phyloP scores from a whole-genome alignment of 441 rosid species.

The Aleurites moluccanus region DNA sequence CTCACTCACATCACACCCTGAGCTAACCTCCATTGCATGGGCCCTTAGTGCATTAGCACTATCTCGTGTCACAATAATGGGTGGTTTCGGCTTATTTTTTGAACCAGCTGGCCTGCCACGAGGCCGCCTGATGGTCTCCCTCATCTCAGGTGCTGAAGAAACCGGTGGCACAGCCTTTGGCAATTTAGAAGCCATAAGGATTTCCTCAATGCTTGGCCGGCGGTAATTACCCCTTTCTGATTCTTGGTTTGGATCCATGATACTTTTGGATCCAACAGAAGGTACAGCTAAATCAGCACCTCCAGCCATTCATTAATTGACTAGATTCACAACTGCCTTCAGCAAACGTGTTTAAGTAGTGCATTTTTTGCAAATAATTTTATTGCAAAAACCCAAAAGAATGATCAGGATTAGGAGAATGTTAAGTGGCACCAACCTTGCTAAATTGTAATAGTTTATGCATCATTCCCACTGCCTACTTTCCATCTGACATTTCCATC shows the following conservation, averaged over 20 bases:
- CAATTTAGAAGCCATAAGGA: conserved; percentile 41
- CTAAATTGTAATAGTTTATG: conserved; percentile 26
- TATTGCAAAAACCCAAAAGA: conserved; percentile 59
- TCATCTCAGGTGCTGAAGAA: conserved; percentile 52
- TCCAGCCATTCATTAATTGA: conserved; percentile 52
- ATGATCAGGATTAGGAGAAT: conserved; percentile 77
- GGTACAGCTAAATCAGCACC: conserved; percentile 44
- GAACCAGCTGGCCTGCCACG: conserved; percentile 98
- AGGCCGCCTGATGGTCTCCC: conserved; percentile 63
- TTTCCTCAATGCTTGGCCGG: conserved; percentile 36
- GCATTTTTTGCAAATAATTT: conserved; percentile 37
- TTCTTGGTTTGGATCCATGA: conserved; percentile 52
- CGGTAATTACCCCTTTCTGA: conserved; percentile 39
- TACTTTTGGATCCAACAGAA: conserved; percentile 41
- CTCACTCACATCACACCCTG: conserved; percentile 82
- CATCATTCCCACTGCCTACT: conserved; percentile 49
- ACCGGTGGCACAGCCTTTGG: conserved; percentile 55
- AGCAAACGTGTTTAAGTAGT: conserved; percentile 54
- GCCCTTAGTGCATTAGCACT: conserved; percentile 90
- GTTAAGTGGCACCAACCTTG: conserved; percentile 68
- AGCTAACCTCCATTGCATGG: conserved; percentile 86
- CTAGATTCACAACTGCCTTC: conserved; percentile 18
- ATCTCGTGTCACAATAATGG: conserved; percentile 78
- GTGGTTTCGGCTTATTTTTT: conserved; percentile 86
- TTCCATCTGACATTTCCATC: conserved; percentile 56